A percentile compares a stretch with the other conserved stretches of the same genome.
phyloP scores from a whole-genome alignment of 495 filamentous ascomycete genomes.

The Oleoguttula mirabilis region DNA sequence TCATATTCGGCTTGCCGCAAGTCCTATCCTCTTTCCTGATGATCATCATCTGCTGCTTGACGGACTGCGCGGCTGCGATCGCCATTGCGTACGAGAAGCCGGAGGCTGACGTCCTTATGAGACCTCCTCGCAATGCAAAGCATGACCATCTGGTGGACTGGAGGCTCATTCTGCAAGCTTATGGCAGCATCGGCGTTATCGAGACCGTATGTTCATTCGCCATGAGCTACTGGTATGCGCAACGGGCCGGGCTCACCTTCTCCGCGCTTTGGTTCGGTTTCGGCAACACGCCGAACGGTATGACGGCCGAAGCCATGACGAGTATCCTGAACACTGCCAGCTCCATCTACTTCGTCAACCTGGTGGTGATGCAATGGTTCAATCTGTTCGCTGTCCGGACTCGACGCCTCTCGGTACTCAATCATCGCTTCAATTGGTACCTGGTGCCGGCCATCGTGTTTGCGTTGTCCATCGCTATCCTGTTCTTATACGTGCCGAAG shows the following conservation, averaged over 20 bases:
- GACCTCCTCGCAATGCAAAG: constrained; percentile 46
- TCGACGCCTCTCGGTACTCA: constrained; percentile 51
- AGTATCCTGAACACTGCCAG: constrained; percentile 44
- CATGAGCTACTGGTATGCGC: constrained; percentile 55
- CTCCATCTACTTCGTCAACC: constrained; percentile 60
- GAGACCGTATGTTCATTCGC: constrained; percentile 48
- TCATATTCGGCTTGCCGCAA: constrained; percentile 57
- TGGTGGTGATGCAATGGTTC: constrained; percentile 67
- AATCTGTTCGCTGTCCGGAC: constrained; percentile 54
- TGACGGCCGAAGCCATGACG: constrained; percentile 38
- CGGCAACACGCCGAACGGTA: constrained; percentile 34
- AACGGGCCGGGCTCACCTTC: constrained; percentile 48
- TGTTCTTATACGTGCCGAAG: constrained; percentile 50
- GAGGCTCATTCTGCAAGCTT: constrained; percentile 51
- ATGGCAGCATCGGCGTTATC: constrained; percentile 49
- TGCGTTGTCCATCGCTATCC: constrained; percentile 47
- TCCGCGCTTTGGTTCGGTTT: constrained; percentile 47
- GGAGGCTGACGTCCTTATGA: constrained; percentile 54
- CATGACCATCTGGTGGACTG: constrained; percentile 54
- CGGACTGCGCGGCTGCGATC: constrained; percentile 51
- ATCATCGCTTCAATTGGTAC: constrained; percentile 51
- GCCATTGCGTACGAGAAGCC: constrained; percentile 59
- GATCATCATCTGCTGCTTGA: constrained; percentile 50
- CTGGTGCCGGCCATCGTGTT: constrained; percentile 55
- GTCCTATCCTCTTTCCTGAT: constrained; percentile 56